Evolutionary conservation across 1,284 basidiomycete genomes (phyloP).

Genomic region (Trichosporon ovoides): DNA sequence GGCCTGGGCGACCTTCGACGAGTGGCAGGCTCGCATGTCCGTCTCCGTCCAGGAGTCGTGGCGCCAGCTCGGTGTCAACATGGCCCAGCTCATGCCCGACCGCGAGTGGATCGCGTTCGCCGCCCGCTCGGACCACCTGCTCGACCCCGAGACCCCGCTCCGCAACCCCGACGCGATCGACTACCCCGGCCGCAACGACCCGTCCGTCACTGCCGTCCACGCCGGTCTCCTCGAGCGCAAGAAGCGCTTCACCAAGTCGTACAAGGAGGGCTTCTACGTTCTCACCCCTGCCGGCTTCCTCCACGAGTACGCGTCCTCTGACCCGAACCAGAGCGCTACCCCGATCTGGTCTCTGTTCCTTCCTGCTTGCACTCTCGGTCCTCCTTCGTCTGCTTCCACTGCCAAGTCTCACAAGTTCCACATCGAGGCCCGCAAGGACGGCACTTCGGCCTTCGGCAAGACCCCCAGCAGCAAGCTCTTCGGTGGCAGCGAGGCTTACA

Average conservation of each 20-base stretch:
- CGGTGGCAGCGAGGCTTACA: slow-evolving; percentile 64
- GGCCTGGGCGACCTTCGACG: slow-evolving; percentile 94
- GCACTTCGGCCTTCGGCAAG: slow-evolving; percentile 49
- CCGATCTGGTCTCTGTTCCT: slow-evolving; percentile 89
- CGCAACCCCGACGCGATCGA: slow-evolving; percentile 72
- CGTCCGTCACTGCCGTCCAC: slow-evolving; percentile 81
- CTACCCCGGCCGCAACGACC: slow-evolving; percentile 92
- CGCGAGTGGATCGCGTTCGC: slow-evolving; percentile 96
- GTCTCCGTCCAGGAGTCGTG: slow-evolving; percentile 74
- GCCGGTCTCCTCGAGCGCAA: slow-evolving; percentile 90
- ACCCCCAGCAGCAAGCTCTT: slow-evolving; percentile 62
- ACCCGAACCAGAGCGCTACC: slow-evolving; percentile 61
- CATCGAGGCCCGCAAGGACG: slow-evolving; percentile 84
- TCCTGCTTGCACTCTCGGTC: slow-evolving; percentile 91
- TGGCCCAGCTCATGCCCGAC: slow-evolving; percentile 82
- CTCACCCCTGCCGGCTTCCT: slow-evolving; percentile 94
- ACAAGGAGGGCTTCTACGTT: slow-evolving; percentile 84
- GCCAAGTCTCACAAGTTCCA: slow-evolving; percentile 91
- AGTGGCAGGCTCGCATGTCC: slow-evolving; percentile 90
- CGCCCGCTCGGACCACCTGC: slow-evolving; percentile 86
- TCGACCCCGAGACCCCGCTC: slow-evolving; percentile 93
- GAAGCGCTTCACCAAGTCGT: slow-evolving; percentile 89
- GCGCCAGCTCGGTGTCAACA: slow-evolving; percentile 66
- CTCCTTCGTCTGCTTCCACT: slow-evolving; percentile 65
- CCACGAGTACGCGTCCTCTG: slow-evolving; percentile 80